Evolutionary conservation across 2,329 filamentous ascomycete species (phyloP), one percentile per base, ranked within the genome.

Genomic region (Dryadomyces quercivorus): DNA sequence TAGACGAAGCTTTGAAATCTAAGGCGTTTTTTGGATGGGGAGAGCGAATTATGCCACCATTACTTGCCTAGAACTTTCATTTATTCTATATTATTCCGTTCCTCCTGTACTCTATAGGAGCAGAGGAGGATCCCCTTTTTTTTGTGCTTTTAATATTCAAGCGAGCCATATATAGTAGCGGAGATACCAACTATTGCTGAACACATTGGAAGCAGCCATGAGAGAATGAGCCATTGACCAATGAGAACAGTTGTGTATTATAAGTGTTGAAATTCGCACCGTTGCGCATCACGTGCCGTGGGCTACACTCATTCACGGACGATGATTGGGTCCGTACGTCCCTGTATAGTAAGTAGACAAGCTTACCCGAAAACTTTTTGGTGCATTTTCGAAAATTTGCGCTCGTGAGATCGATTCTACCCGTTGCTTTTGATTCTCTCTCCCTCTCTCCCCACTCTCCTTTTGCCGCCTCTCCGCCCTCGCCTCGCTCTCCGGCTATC

Each of bases 331-430:
- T 20, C 50, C 50, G 50, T 51, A 36, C 50, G 40, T 21, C 16
- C 26, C 4, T 31, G 26, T 31, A 31, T 31, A n/a, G n/a, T n/a
- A n/a, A n/a, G n/a, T 31, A 31, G 26, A 31, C 26, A 45, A 54
- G 52, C 47, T 50, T 46, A 42, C 34, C 43, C 26, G 48, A 55
- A 55, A 55, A 45, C 40, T 54, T 55, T 55, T 50, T 44, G 31
- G 34, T 34, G n/a, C 7, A 42, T 20, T 43, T 22, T 51, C 31
- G 48, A 50, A 40, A 31, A 51, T 55, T 51, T 51, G 42, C 26
- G 48, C n/a, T 45, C 18, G 52, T 50, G 52, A 53, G 46, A 31
- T 18, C 16, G 21, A 10, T 40, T 50, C 26, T 31, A 5, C 26
- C 26, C 26, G 26, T 31, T 31, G n/a, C 9, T 20, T 51, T 36